Base-by-base conservation (phyloP, 2,329 filamentous ascomycete species). In the Dryadomyces quercus-mongolicae region DNA sequence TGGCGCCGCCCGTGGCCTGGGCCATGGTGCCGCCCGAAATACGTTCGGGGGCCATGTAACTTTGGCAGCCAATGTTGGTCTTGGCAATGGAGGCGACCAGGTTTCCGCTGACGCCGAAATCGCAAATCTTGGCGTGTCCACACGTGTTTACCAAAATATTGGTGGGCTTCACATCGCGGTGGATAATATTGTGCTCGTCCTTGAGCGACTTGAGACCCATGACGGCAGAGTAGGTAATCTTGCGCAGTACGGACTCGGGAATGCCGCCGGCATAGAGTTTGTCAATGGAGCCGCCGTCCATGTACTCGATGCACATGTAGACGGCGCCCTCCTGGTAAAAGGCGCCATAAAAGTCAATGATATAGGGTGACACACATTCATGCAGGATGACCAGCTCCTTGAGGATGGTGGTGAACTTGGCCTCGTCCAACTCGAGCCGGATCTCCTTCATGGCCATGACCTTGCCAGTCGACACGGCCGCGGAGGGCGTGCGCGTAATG, bases 371-470 rank as follows among this genome's bases (percentile, higher is more conserved):
- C 3, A 93, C 77, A 65, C 93, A 98, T 62, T 93, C 87, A 70
- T 98, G 93, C 2, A 98, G 75, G 59, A 98, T 92, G 63, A 98
- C 89, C 49, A 98, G 76, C 70, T 98, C 93, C 80, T 97, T 98
- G 62, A 97, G 86, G 64, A 98, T 98, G 42, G 92, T 91, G 7
- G 88, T 85, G 66, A 98, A 95, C 68, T 98, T 98, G 59, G 89
- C 86, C 67, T 98, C 93, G 64, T 98, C 93, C 53, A 98, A 76
- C 68, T 98, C 93, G 10, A 98, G 75, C 20, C 93, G 82, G 62
- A 98, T 94, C 70, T 98, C 93, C 68, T 98, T 98, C 93, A 98
- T 98, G 15, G 93, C 93, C 93, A 98, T 97, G 56, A 95, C 76
- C 51, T 87, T 80, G 18, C 92, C 90, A 0, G 83, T 84, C 1